Conservation (phyloP, 73 alveolate genomes). For the Symbiodinium natans region DNA sequence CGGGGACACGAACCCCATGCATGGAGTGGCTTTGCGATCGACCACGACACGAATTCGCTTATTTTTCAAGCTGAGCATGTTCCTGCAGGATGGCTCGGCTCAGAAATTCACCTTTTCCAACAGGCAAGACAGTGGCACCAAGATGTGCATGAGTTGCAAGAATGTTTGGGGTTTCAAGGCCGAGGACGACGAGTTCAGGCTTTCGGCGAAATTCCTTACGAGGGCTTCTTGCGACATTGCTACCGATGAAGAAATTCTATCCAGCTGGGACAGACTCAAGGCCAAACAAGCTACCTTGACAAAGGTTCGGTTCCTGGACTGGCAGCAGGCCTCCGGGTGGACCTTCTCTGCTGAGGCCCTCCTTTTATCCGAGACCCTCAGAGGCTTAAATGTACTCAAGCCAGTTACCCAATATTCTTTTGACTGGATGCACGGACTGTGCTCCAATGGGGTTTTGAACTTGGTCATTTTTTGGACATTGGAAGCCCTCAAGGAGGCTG, state of each 20-base stretch:
- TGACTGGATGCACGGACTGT: conserved; percentile 35
- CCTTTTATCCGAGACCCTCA: neutral
- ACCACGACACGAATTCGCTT: neutral
- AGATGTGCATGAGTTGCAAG: conserved; percentile 44
- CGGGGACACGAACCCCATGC: too few species aligned
- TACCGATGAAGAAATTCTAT: neutral
- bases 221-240: neutral
- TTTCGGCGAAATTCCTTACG: neutral
- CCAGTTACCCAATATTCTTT: conserved; percentile 13
- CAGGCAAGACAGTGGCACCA: conserved; percentile 25
- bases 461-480: conserved; percentile 7
- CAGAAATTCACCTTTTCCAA: conserved; percentile 12
- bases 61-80: neutral
- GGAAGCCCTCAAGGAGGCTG: neutral
- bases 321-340: conserved; percentile 46
- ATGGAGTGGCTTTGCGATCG: too few species aligned
- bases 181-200: neutral
- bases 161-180: neutral
- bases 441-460: conserved; percentile 8
- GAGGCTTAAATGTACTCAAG: neutral
- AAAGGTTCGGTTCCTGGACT: neutral
- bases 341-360: neutral
- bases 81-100: conserved; percentile 11
- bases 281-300: neutral
- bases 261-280: neutral